A percentile compares a stretch with the other conserved stretches of the same genome.
Evolutionary conservation across 345 rosid species (phyloP).

Genomic region (Euphorbia tirucalli): DNA sequence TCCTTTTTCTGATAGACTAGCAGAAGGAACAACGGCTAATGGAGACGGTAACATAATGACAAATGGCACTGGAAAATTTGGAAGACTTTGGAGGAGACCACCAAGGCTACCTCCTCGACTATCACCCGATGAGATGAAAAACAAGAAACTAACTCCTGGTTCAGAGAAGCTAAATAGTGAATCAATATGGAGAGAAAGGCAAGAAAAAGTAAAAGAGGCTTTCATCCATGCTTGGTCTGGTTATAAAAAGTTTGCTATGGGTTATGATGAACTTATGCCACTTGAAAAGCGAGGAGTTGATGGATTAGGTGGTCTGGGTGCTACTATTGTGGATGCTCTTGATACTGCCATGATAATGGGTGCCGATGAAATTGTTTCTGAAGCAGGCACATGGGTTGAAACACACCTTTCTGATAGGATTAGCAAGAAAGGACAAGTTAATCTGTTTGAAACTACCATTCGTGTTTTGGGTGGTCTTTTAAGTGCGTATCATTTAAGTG

Average conservation of each 20-base stretch:
- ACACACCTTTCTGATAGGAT: conserved; percentile 73
- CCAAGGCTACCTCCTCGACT: conserved; percentile 92
- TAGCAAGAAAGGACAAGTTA: conserved; percentile 85
- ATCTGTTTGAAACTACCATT: conserved; percentile 95
- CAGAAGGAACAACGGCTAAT: conserved; percentile 21
- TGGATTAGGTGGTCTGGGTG: conserved; percentile 97
- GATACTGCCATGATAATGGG: conserved; percentile 99
- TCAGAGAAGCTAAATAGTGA: conserved; percentile 26
- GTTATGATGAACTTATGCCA: conserved; percentile 94
- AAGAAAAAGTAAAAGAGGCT: conserved; percentile 74
- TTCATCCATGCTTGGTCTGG: conserved; percentile 95
- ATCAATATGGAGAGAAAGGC: conserved; percentile 63
- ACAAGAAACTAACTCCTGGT: conserved; percentile 24
- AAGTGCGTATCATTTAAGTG: conserved; percentile 95
- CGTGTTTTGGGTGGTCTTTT: conserved; percentile 95
- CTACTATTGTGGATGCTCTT: conserved; percentile 92
- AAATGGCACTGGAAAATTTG: conserved; percentile 43
- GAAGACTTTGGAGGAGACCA: conserved; percentile 63
- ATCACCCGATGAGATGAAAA: conserved; percentile 60
- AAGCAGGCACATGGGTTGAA: conserved; percentile 88
- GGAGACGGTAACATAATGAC: conserved; percentile 35
- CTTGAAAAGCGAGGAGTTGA: conserved; percentile 65
- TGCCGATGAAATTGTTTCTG: conserved; percentile 67
- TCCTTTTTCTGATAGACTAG: conserved; percentile 33
- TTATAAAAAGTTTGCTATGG: conserved; percentile 82